Base-by-base conservation (phyloP, 495 filamentous ascomycete genomes). In the Talaromyces borbonicus region DNA sequence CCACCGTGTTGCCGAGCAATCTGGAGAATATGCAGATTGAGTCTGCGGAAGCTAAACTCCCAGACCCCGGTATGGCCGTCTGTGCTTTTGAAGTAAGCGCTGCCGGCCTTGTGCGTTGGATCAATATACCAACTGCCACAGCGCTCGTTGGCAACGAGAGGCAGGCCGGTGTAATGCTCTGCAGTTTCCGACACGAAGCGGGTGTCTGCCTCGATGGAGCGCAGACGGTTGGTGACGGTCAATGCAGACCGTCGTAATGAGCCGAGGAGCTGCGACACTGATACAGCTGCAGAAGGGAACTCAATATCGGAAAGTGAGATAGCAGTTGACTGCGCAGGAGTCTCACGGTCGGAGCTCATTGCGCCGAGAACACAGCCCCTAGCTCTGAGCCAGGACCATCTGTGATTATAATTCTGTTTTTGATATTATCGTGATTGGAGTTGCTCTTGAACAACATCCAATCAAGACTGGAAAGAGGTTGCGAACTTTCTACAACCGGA, bases 81-180 rank as follows among this genome's bases (percentile, higher is more conserved):
- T 22, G 92, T 98, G 66, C 87, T 93, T 71, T 98, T 98, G 66
- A 96, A 98, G 65, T 97, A 97, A 5, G 77, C 86, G 41, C 84
- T 85, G 12, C 74, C 85, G 1, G 63, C 63, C 57, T 89, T 89
- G 8, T 48, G 52, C 15, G 60, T 59, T 0, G 85, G 83, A 23
- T 78, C 68, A 29, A 96, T 84, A 61, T 98, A 98, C 92, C 92
- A 98, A 58, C 87, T 89, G 1, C 92, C 92, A 56, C 90, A 95
- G 41, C 92, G 73, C 60, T 95, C 87, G 55, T 98, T 98, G 18
- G 89, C 85, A 18, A 98, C 68, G n/a, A 96, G 64, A 0, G 90
- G 90, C n/a, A 92, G 68, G 2, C 56, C 54, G 49, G 55, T 54
- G 49, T 73, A 74, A 18, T 66, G 59, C 7, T 67, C 54, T 7